Base-by-base conservation (phyloP, 169 alveolate genomes). In the Eimeria mitis region DNA sequence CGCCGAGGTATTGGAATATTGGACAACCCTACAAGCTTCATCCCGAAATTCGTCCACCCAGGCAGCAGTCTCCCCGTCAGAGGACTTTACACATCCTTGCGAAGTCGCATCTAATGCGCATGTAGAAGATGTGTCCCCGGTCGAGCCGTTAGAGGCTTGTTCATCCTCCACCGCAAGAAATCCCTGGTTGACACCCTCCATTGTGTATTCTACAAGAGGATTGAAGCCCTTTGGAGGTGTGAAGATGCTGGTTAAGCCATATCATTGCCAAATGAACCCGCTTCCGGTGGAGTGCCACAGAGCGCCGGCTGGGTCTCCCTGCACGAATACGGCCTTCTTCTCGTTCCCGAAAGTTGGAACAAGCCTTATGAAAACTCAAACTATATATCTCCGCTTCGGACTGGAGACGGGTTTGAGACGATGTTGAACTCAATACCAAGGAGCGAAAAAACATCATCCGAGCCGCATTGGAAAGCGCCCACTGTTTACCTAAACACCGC, bases 41-140 rank as follows among this genome's bases (percentile, higher is more conserved):
- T 87, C 92, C 34, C 81, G 61, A 54, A 40, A 87, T 40, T 65
- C 65, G 37, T 87, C 92, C 68, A 87, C 37, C 92, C 92, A 87
- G 40, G 92, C 83, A 49, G 25, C 83, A 87, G 23, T 40, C 61
- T 37, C 47, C 34, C 52, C 81, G 1, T 28, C 83, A 63, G 81
- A 65, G 34, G 78, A 59, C 65, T 87, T 87, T 21, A 13, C 34
- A 56, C 92, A 87, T 11, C 44, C 92, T 14, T 56, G 76, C 19
- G 89, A n/a, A 34, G 31, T 49, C 40, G 92, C 59, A 25, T 25
- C 81, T 42, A 87, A 13, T 40, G 63, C 44, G 83, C 92, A 87
- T 7, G 92, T 42, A 42, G 78, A 63, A 11, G 47, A 3, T 87
- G 52, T 37, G 34, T 13, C 31, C 25, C 81, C 34, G 34, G 34